Evolutionary conservation across 352 stramenopile genomes (phyloP), one percentile per base, ranked within the genome.

Genomic region (Globisporangium mamillatum): DNA sequence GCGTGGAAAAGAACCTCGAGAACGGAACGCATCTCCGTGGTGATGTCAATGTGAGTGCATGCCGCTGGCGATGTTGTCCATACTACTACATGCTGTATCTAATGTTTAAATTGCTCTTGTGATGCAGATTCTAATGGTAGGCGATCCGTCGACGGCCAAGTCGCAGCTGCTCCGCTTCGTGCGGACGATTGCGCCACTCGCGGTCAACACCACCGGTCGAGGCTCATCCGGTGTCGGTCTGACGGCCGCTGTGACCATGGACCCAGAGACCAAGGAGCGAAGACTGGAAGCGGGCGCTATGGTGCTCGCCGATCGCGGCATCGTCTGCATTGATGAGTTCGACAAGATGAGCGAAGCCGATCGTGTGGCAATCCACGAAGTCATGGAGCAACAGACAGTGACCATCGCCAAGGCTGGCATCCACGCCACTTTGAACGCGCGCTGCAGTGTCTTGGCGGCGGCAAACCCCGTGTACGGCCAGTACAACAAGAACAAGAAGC

Each of bases 381-480:
- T 94, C 58, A 99, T 99, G 98, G 98, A 99, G 79, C 98, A 99
- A 75, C 98, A 99, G 74, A 99, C 98, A 1, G 97, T 99, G 4
- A 99, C 98, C 3, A 99, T 99, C 80, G 97, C 98, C 48, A 99
- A 99, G 84, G 98, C 98, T 4, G 98, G 98, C 20, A 99, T 99
- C 72, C 97, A 99, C 79, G 97, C 97, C 2, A 98, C 93, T 56
- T 75, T 99, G 32, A 99, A 99, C 76, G 98, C 98, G 2, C 88
- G 98, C 50, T 99, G 97, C 80, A 98, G 92, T 69, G 98, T 99
- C 7, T 73, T 99, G 9, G 98, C 98, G 0, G 98, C 98, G 4
- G 98, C 98, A 14, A 99, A 99, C 75, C 98, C 98, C 16, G 97
- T 99, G 20, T 99, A 99, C 79, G 98, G 98, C 56, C 97, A 99